A percentile compares a stretch with the other conserved stretches of the same genome.
These are phyloP conservation scores for Coniochaeta hoffmannii DNA, from an alignment of 2,329 filamentous ascomycete genomes.

Conservation along the genomic window DNA sequence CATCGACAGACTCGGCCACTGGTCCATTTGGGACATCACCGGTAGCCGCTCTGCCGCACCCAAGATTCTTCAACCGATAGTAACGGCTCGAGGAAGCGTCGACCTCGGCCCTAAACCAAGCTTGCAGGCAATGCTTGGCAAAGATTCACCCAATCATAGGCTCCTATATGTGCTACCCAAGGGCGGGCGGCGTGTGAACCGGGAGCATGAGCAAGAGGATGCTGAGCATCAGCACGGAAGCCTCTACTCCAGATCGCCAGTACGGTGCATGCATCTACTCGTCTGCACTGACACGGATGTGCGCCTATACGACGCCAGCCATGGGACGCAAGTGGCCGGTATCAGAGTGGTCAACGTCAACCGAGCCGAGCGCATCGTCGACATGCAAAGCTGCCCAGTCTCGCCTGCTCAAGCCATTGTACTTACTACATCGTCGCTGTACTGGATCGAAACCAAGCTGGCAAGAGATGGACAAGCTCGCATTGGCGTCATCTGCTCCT, in stretches of 20 bases:
- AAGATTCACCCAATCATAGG: slow-evolving; percentile 28
- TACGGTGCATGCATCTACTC: slow-evolving; percentile 5
- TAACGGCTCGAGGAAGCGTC: slow-evolving; percentile 35
- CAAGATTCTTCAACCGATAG: slow-evolving; percentile 23
- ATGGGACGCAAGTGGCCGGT: slow-evolving; percentile 4
- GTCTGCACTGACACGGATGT: slow-evolving; percentile 6
- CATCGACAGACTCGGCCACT: slow-evolving; percentile 57
- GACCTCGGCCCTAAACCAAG: slow-evolving; percentile 9
- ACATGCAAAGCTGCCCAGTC: slow-evolving; percentile 40
- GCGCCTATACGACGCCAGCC: slow-evolving; percentile 6
- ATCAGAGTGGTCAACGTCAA: slow-evolving; percentile 17
- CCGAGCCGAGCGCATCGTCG: slow-evolving; percentile 40
- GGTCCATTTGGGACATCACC: slow-evolving; percentile 59
- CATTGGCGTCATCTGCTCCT: slow-evolving; percentile 10
- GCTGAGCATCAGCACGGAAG: not conserved
- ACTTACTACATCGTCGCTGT: slow-evolving; percentile 45
- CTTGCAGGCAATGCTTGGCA: slow-evolving; percentile 5
- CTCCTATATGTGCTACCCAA: slow-evolving; percentile 25
- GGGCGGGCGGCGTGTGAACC: slow-evolving; percentile 6
- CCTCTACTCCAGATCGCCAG: not conserved
- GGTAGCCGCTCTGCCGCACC: slow-evolving; percentile 26
- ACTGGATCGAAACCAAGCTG: slow-evolving; percentile 25
- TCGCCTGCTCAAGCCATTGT: slow-evolving; percentile 46
- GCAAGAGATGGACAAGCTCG: slow-evolving; percentile 1
- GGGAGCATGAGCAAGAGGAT: not conserved